These are phyloP conservation scores for Xylaria bambusicola DNA, from an alignment of 495 filamentous ascomycete species.

Conservation along the genomic window DNA sequence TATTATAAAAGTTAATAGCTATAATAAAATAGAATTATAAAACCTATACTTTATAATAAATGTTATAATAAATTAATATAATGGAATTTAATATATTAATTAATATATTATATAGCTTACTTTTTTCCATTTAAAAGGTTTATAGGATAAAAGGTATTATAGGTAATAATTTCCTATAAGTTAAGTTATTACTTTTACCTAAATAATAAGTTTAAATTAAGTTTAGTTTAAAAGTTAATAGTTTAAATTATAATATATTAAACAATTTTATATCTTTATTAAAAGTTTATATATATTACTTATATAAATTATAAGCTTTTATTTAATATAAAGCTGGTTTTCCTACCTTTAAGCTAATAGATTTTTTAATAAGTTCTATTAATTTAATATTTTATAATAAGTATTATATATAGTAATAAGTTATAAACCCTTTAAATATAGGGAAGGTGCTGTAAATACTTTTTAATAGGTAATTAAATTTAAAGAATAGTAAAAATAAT, in stretches of 20 bases:
- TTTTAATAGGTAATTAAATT: not conserved
- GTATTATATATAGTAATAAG: not conserved
- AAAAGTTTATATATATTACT: not conserved
- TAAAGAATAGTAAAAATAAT: not conserved
- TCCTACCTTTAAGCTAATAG: not conserved
- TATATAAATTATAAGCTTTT: constrained; percentile 4
- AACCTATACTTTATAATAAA: not conserved
- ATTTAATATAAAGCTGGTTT: not conserved
- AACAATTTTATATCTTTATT: not conserved
- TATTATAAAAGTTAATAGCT: not conserved
- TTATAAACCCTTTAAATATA: not conserved
- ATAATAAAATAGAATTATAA: constrained; percentile 3
- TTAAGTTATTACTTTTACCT: not conserved
- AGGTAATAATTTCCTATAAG: not conserved
- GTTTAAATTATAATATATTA: not conserved
- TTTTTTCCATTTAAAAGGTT: not conserved
- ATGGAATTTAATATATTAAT: not conserved
- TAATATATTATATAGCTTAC: not conserved
- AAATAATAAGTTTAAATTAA: not conserved
- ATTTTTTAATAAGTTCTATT: not conserved
- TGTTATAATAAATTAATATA: not conserved
- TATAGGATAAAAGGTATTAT: not conserved
- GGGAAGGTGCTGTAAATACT: not conserved
- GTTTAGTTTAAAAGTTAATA: not conserved
- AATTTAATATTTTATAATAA: not conserved